phyloP scores from a whole-genome alignment of 2,329 filamentous ascomycete genomes.

The Alternaria sp. region DNA sequence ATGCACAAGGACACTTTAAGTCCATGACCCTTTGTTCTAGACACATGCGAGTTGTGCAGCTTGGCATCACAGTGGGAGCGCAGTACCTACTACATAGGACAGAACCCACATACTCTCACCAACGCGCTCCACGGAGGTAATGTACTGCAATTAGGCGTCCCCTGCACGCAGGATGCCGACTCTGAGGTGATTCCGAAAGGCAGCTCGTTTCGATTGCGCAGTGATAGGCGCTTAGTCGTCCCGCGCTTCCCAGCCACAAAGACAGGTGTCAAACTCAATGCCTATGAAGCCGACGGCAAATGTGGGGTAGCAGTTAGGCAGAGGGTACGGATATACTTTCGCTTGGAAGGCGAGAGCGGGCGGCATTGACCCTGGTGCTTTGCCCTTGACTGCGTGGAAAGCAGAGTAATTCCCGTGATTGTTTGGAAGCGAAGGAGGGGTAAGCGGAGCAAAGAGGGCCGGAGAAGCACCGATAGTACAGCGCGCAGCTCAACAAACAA shows the following conservation, averaged over 20 bases:
- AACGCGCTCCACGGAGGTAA: slow-evolving; percentile 7
- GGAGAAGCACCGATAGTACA: slow-evolving; percentile 15
- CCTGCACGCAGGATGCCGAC: slow-evolving; percentile 14
- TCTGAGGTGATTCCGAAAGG: slow-evolving; percentile 4
- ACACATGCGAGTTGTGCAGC: slow-evolving; percentile 12
- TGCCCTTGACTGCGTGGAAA: slow-evolving; percentile 8
- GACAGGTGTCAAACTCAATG: slow-evolving; percentile 18
- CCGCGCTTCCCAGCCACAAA: slow-evolving; percentile 17
- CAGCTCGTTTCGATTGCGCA: slow-evolving; percentile 7
- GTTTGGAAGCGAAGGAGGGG: slow-evolving; percentile 19
- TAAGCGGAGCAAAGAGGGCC: slow-evolving; percentile 21
- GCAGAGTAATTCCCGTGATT: slow-evolving; percentile 14
- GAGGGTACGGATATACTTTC: slow-evolving; percentile 5
- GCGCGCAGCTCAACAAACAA: slow-evolving; percentile 26
- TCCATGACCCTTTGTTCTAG: slow-evolving; percentile 10
- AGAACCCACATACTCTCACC: slow-evolving; percentile 4
- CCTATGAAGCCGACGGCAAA: slow-evolving; percentile 14
- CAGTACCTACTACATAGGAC: slow-evolving; percentile 10
- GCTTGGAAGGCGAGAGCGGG: slow-evolving; percentile 8
- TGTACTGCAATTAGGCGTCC: slow-evolving; percentile 8
- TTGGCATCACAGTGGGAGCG: slow-evolving; percentile 14
- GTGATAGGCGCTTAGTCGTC: slow-evolving; percentile 15
- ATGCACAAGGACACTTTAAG: slow-evolving; percentile 14
- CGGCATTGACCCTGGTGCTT: slow-evolving; percentile 9
- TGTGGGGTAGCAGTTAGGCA: slow-evolving; percentile 13